These are phyloP conservation scores for Monosporascus sp. DNA, from an alignment of 2,329 filamentous ascomycete genomes.

Conservation along the genomic window DNA sequence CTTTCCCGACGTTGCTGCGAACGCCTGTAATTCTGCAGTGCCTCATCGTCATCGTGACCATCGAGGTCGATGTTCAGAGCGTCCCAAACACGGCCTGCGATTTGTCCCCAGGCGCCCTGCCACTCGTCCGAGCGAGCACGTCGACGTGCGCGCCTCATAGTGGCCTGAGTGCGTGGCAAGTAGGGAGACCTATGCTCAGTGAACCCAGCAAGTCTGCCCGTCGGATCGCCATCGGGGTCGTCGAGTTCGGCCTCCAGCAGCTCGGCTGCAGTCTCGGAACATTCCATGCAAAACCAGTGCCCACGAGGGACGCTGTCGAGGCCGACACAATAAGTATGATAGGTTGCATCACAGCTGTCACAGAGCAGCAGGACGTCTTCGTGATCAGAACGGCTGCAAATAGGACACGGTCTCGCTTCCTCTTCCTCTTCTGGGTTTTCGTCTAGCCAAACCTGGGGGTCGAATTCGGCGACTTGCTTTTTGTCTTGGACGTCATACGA, in stretches of 20 bases:
- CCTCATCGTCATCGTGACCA: slow-evolving; percentile 74
- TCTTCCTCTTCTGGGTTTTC: slow-evolving; percentile 69
- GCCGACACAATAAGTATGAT: slow-evolving; percentile 88
- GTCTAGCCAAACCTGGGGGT: slow-evolving; percentile 68
- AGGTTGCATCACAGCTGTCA: slow-evolving; percentile 82
- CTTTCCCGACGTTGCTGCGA: slow-evolving; percentile 49
- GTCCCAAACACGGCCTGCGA: slow-evolving; percentile 58
- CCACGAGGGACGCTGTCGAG: slow-evolving; percentile 70
- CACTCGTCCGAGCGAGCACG: slow-evolving; percentile 74
- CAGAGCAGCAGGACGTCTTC: slow-evolving; percentile 84
- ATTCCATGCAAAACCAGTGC: slow-evolving; percentile 89
- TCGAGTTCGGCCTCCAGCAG: slow-evolving; percentile 36
- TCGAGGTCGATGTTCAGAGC: slow-evolving; percentile 72
- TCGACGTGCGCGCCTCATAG: slow-evolving; percentile 48
- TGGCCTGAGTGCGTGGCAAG: slow-evolving; percentile 51
- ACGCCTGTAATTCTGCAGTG: slow-evolving; percentile 46
- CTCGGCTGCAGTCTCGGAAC: slow-evolving; percentile 41
- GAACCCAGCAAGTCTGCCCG: slow-evolving; percentile 15
- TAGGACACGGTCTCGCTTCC: slow-evolving; percentile 67
- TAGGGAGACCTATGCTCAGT: slow-evolving; percentile 29
- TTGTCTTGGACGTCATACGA: slow-evolving; percentile 69
- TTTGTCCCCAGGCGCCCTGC: slow-evolving; percentile 77
- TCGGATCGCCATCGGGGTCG: slow-evolving; percentile 18
- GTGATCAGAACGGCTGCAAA: slow-evolving; percentile 76
- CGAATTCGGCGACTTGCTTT: slow-evolving; percentile 85